Evolutionary conservation across 495 filamentous ascomycete species (phyloP).

Genomic region (Penicillium paradoxum): DNA sequence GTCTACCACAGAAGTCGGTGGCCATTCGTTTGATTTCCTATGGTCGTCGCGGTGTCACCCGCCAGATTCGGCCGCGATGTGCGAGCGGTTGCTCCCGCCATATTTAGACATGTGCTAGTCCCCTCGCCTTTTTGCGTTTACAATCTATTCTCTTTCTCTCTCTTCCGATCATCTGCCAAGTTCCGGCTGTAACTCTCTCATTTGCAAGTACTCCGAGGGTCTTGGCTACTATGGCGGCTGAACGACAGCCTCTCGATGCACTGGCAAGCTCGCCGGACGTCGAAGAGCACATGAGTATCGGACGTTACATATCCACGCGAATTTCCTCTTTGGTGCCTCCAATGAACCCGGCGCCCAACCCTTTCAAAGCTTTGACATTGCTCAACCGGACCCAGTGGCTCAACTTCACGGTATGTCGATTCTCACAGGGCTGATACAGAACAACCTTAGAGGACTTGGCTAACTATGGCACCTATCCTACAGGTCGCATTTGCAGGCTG

Average conservation of each 20-base stretch:
- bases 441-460: not conserved
- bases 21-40: not conserved
- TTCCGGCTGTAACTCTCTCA: not conserved
- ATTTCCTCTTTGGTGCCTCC: constrained; percentile 69
- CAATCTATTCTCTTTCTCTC: not conserved
- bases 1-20: not conserved
- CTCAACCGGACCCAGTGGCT: constrained; percentile 77
- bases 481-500: constrained; percentile 60
- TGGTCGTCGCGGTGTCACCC: not conserved
- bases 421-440: not conserved
- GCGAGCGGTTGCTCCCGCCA: not conserved
- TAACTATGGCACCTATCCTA: constrained; percentile 1
- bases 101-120: not conserved
- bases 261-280: constrained; percentile 19
- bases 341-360: constrained; percentile 74
- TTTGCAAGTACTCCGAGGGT: not conserved
- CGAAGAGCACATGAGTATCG: constrained; percentile 48
- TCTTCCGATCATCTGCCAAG: not conserved
- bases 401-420: constrained; percentile 61
- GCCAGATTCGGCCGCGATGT: not conserved
- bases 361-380: constrained; percentile 62
- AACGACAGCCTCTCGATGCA: constrained; percentile 2
- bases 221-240: constrained; percentile 5
- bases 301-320: constrained; percentile 64
- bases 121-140: not conserved